phyloP scores from a whole-genome alignment of 2,329 filamentous ascomycete genomes.

The Cadophora malorum region DNA sequence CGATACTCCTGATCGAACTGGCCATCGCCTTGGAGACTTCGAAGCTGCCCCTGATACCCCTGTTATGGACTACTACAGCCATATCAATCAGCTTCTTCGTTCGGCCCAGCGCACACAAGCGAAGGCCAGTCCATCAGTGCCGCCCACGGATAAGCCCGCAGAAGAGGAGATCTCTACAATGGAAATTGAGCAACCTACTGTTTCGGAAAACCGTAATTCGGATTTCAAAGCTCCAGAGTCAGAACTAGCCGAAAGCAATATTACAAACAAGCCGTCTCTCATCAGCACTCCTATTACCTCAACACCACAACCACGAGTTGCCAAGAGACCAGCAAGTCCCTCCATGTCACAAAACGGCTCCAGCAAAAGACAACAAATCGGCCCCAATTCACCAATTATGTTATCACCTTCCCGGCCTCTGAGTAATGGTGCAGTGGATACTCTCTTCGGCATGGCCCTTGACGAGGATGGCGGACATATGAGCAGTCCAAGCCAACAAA shows the following conservation, averaged over 20 bases:
- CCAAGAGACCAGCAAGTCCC: constrained; percentile 52
- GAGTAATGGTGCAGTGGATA: not conserved
- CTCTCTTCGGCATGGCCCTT: not conserved
- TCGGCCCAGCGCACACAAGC: not conserved
- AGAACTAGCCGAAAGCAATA: not conserved
- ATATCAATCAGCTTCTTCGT: not conserved
- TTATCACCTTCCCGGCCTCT: not conserved
- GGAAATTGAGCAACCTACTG: not conserved
- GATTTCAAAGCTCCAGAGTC: not conserved
- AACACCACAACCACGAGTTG: not conserved
- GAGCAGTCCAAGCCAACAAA: not conserved
- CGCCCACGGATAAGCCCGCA: not conserved
- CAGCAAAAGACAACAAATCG: constrained; percentile 18
- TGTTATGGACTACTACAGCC: not conserved
- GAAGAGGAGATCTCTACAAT: not conserved
- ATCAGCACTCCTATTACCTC: not conserved
- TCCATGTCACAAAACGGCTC: constrained; percentile 44
- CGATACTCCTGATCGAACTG: not conserved
- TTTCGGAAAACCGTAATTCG: not conserved
- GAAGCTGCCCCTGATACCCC: not conserved
- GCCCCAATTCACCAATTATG: constrained; percentile 39
- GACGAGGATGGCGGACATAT: not conserved
- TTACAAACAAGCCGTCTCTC: not conserved
- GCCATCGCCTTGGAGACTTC: not conserved
- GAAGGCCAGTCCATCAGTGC: not conserved